Conservation (phyloP, 371 early-diverging fungal genomes). For the Apophysomyces elegans region DNA sequence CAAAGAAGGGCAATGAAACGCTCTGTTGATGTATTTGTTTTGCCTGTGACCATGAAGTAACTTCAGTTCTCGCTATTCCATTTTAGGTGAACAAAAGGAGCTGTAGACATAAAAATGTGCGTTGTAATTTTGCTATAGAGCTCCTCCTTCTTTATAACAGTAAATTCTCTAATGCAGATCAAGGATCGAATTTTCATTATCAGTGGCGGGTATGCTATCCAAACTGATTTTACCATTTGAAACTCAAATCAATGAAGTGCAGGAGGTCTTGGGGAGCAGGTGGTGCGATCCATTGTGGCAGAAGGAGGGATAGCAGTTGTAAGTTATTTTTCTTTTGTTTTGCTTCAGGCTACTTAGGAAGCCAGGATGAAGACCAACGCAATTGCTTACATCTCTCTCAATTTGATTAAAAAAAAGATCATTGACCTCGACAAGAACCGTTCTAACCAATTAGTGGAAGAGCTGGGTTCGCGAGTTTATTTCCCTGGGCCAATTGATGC, state of each 20-base stretch:
- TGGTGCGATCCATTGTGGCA: constrained; percentile 26
- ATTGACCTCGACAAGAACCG: constrained; percentile 55
- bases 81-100: constrained; percentile 24
- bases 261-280: constrained; percentile 45
- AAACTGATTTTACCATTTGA: not conserved
- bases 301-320: constrained; percentile 35
- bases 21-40: not conserved
- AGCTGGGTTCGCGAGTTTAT: constrained; percentile 34
- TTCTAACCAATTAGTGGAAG: constrained; percentile 26
- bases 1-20: not conserved
- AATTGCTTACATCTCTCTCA: not conserved
- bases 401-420: constrained; percentile 27
- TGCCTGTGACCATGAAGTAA: no score
- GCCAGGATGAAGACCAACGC: not conserved
- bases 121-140: no score
- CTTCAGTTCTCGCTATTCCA: constrained; percentile 13
- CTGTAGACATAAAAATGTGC: not conserved
- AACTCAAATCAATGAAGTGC: constrained; percentile 28
- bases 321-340: not conserved
- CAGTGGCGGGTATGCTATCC: constrained; percentile 41
- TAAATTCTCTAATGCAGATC: constrained; percentile 21
- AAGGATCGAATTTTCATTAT: constrained; percentile 37
- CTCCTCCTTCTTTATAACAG: no score
- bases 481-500: constrained; percentile 54
- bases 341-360: no score